These are phyloP conservation scores for Brassica incana DNA, from an alignment of 345 rosid genomes.

Conservation along the genomic window DNA sequence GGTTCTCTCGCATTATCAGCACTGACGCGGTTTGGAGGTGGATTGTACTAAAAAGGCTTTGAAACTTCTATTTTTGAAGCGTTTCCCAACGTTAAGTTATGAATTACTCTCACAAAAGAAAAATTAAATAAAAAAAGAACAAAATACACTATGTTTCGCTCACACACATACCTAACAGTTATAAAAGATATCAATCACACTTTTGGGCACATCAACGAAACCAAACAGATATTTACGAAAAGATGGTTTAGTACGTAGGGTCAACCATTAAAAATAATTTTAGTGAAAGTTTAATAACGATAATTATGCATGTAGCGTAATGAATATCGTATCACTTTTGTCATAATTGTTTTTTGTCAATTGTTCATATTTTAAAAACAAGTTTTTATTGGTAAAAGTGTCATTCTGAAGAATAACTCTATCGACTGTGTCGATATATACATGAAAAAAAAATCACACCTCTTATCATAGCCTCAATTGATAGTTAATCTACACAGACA, in stretches of 20 bases:
- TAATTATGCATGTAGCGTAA: no score
- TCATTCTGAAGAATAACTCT: no score
- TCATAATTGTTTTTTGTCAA: no score
- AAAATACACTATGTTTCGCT: background rate
- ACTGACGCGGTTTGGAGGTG: background rate
- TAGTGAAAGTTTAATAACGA: no score
- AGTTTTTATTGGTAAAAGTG: no score
- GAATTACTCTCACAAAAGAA: background rate
- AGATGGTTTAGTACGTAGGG: constrained; percentile 4
- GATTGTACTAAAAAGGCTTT: background rate
- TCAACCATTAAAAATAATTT: background rate
- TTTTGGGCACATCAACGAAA: constrained; percentile 1
- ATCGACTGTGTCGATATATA: no score
- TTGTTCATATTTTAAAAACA: no score
- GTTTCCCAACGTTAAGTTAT: background rate
- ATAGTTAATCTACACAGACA: no score
- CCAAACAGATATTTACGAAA: background rate
- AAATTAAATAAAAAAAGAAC: background rate
- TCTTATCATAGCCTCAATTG: no score
- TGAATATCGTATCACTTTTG: no score
- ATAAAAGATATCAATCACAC: background rate
- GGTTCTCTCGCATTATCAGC: background rate
- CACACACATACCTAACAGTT: no score
- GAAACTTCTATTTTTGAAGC: background rate
- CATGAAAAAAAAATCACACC: no score